Conservation (phyloP, 2,329 filamentous ascomycete genomes). For the Xylaria sp. region DNA sequence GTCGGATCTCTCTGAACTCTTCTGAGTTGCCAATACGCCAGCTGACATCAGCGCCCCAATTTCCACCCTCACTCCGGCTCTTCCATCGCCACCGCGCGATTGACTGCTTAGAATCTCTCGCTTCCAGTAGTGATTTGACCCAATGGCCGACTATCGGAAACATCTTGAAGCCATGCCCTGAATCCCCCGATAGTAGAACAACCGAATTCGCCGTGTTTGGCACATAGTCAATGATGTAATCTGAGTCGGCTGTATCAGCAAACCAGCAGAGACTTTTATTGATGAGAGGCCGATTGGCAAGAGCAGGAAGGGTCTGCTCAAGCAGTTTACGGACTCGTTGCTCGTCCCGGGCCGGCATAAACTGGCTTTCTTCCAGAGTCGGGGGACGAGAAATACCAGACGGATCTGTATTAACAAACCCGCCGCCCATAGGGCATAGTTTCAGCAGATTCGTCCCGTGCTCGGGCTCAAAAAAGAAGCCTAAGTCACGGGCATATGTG, state of each 20-base stretch:
- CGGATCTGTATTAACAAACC: conserved; percentile 62
- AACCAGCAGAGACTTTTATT: conserved; percentile 71
- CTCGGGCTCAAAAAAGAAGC: conserved; percentile 75
- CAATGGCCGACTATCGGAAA: conserved; percentile 69
- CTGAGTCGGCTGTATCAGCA: conserved; percentile 69
- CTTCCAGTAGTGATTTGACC: conserved; percentile 60
- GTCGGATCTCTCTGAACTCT: conserved; percentile 43
- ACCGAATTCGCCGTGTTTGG: conserved; percentile 62
- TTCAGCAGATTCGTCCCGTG: conserved; percentile 68
- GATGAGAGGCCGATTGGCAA: conserved; percentile 62
- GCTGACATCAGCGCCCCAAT: conserved; percentile 49
- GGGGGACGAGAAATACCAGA: conserved; percentile 57
- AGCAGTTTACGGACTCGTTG: conserved; percentile 54
- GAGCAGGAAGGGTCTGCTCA: conserved; percentile 41
- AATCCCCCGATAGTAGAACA: conserved; percentile 64
- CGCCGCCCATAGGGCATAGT: conserved; percentile 68
- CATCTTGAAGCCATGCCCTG: conserved; percentile 73
- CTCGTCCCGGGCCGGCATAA: conserved; percentile 66
- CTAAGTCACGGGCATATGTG: conserved; percentile 69
- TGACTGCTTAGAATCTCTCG: conserved; percentile 51
- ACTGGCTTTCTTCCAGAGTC: conserved; percentile 53
- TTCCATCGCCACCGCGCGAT: conserved; percentile 66
- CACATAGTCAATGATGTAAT: conserved; percentile 70
- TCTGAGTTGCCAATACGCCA: conserved; percentile 52
- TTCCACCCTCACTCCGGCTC: conserved; percentile 34